phyloP scores from a whole-genome alignment of 2,329 filamentous ascomycete genomes.

The Capronia epimyces region DNA sequence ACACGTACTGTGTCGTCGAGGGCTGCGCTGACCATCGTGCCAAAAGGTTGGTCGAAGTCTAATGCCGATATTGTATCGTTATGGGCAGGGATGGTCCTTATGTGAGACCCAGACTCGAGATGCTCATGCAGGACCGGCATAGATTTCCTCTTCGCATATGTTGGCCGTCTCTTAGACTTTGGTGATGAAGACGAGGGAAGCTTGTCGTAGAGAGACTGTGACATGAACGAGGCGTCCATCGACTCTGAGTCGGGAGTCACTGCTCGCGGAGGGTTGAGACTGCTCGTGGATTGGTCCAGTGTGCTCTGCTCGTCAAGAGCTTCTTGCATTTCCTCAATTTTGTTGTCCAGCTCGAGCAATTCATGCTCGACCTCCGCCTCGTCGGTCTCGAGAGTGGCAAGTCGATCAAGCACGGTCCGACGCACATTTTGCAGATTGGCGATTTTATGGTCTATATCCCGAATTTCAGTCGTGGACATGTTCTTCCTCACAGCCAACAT shows the following conservation, averaged over 20 bases:
- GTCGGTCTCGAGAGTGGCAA: constrained; percentile 83
- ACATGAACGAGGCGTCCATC: constrained; percentile 73
- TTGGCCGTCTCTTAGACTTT: constrained; percentile 46
- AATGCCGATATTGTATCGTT: constrained; percentile 80
- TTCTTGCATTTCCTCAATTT: constrained; percentile 59
- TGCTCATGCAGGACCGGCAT: constrained; percentile 96
- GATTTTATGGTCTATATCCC: constrained; percentile 95
- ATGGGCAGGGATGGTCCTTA: constrained; percentile 84
- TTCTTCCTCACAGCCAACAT: constrained; percentile 91
- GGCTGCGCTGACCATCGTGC: constrained; percentile 85
- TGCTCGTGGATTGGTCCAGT: constrained; percentile 32
- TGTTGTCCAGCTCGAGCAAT: constrained; percentile 57
- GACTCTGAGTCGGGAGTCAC: constrained; percentile 46
- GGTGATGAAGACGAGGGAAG: constrained; percentile 54
- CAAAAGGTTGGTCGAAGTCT: constrained; percentile 96
- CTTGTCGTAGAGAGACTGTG: constrained; percentile 94
- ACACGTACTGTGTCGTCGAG: constrained; percentile 91
- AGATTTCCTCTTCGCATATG: constrained; percentile 60
- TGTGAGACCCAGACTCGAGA: constrained; percentile 80
- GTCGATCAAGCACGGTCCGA: constrained; percentile 78
- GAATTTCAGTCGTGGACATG: constrained; percentile 94
- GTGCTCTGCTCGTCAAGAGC: constrained; percentile 42
- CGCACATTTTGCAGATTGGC: constrained; percentile 89
- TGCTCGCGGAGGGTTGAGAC: constrained; percentile 33
- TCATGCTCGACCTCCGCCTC: constrained; percentile 87